A percentile compares a stretch with the other conserved stretches of the same genome.
phyloP scores from a whole-genome alignment of 768 basidiomycete genomes.

The Leccinum rimulosum region DNA sequence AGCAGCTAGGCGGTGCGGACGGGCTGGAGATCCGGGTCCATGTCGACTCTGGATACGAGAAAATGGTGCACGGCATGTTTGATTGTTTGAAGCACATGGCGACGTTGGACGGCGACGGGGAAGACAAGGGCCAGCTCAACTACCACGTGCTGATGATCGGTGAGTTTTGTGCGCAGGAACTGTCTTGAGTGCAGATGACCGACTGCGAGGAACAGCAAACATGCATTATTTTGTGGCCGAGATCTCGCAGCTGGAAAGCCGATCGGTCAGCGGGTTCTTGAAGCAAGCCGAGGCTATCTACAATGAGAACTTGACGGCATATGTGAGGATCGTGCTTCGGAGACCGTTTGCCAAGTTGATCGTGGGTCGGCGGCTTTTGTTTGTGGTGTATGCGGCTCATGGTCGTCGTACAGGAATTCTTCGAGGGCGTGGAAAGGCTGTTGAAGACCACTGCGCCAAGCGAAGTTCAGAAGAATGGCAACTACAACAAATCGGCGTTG shows the following conservation, averaged over 20 bases:
- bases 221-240: conserved; percentile 94
- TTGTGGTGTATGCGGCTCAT: not conserved
- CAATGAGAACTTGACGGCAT: conserved; percentile 83
- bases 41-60: conserved; percentile 84
- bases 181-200: not conserved
- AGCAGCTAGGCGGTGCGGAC: conserved; percentile 75
- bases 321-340: conserved; percentile 83
- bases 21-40: conserved; percentile 70
- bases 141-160: conserved; percentile 95
- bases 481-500: conserved; percentile 73
- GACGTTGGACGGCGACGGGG: conserved; percentile 88
- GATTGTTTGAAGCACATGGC: conserved; percentile 94
- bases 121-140: conserved; percentile 96
- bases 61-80: conserved; percentile 87
- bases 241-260: conserved; percentile 64
- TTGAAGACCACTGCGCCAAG: conserved; percentile 74
- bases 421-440: conserved; percentile 88
- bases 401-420: conserved; percentile 69
- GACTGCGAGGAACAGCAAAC: conserved; percentile 61
- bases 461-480: conserved; percentile 72
- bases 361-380: conserved; percentile 44
- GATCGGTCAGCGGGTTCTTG: conserved; percentile 60
- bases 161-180: conserved; percentile 36
- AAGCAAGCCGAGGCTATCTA: conserved; percentile 80
- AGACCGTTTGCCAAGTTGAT: conserved; percentile 85